Evolutionary conservation across 1,139 yeast species (phyloP), one percentile per base, ranked within the genome.

Genomic region (Nakaseomyces bracarensis): DNA sequence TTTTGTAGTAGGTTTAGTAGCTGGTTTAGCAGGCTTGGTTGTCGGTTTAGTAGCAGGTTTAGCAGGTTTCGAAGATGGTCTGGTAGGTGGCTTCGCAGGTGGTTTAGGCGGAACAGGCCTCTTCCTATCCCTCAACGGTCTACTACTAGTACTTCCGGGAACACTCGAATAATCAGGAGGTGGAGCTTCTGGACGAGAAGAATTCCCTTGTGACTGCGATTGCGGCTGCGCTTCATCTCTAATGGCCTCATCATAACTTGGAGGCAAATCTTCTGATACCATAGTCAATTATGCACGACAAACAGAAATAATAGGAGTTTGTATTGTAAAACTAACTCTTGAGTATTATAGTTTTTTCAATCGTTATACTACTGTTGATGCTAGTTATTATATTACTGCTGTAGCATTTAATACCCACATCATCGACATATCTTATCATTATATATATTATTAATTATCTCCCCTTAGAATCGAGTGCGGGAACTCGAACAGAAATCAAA

Each of bases 1-100:
- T 25, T 46, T n/a, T n/a, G n/a, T 41, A 14, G 49, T 39, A n/a
- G 41, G 35, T 15, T 44, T 29, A 23, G 45, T 27, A 27, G 46
- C 13, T 42, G 49, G 31, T 25, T 14, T 36, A 13, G 30, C 8
- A 8, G 14, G 7, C 16, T 10, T 10, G 8, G 9, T 13, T 11
- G 45, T 37, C 7, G 44, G 40, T 19, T 36, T 18, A n/a, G 40
- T 15, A n/a, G n/a, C n/a, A 21, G 40, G 23, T 15, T 26, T 22
- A 14, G 41, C 13, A 5, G 41, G 39, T 22, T 42, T 34, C 13
- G 44, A 26, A 27, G 36, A 34, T 34, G 43, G 28, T 30, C 39
- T 20, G 14, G 9, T 30, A 5, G 34, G 20, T 8, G 20, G 20
- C 15, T 13, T 35, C 9, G 18, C 8, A 6, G 28, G 29, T 8